Evolutionary conservation across 2,329 filamentous ascomycete species (phyloP).

Genomic region (Diplodia scrobiculata): DNA sequence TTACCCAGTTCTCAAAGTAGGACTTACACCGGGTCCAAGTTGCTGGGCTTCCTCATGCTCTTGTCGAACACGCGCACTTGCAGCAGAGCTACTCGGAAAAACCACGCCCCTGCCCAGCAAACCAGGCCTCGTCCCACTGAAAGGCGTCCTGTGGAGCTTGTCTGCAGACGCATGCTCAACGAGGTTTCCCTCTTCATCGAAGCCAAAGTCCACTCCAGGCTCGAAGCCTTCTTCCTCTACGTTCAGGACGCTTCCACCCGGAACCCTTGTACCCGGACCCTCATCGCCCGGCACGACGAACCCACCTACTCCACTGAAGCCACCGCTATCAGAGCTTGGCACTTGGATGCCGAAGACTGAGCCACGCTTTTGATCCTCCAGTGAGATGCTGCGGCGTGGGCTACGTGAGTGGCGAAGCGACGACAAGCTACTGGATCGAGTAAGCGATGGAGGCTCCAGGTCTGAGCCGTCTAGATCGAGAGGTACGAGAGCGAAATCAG

Average conservation of each 20-base stretch:
- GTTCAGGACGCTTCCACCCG: neutral
- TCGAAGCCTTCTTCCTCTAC: slow-evolving; percentile 47
- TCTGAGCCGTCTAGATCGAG: slow-evolving; percentile 60
- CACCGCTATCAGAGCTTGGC: slow-evolving; percentile 48
- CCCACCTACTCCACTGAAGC: slow-evolving; percentile 40
- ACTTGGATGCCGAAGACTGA: slow-evolving; percentile 47
- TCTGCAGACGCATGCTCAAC: slow-evolving; percentile 47
- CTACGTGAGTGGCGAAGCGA: slow-evolving; percentile 1
- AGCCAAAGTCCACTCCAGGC: slow-evolving; percentile 60
- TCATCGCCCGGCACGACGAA: slow-evolving; percentile 50
- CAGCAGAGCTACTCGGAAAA: slow-evolving; percentile 40
- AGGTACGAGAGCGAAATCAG: slow-evolving; percentile 63
- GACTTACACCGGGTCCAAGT: slow-evolving; percentile 44
- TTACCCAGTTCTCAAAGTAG: neutral
- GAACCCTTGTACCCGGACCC: slow-evolving; percentile 38
- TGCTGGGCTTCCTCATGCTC: slow-evolving; percentile 49
- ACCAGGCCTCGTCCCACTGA: slow-evolving; percentile 25
- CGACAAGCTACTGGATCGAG: slow-evolving; percentile 1
- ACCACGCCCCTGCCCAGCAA: slow-evolving; percentile 34
- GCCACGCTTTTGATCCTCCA: slow-evolving; percentile 5
- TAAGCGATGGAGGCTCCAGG: slow-evolving; percentile 41
- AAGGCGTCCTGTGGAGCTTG: slow-evolving; percentile 32
- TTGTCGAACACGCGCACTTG: slow-evolving; percentile 46
- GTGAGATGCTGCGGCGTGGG: slow-evolving; percentile 1
- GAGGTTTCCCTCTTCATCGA: slow-evolving; percentile 64